Evolutionary conservation across 345 rosid species (phyloP).

Genomic region (Camelina neglecta): DNA sequence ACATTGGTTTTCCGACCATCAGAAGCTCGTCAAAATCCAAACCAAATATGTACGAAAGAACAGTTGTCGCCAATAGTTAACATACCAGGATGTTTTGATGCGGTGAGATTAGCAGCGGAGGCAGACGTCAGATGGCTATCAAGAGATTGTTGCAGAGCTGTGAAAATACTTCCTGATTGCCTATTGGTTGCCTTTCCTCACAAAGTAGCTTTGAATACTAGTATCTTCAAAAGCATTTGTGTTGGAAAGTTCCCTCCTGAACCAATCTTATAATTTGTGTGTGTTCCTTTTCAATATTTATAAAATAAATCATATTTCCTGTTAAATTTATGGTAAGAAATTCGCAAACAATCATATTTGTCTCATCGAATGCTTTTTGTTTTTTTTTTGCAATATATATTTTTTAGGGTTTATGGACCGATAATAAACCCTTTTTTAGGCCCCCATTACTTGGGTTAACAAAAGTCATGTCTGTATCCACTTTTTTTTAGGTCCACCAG

Average conservation of each 20-base stretch:
- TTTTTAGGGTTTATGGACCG: too few relatives aligned
- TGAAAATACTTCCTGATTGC: conserved; percentile 4
- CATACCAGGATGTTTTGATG: neutral
- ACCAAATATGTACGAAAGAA: neutral
- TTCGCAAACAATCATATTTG: neutral
- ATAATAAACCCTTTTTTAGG: too few relatives aligned
- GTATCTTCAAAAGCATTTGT: conserved; percentile 2
- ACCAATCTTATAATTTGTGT: neutral
- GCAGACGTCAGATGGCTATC: neutral
- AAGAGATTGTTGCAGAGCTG: conserved; percentile 6
- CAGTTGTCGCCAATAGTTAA: neutral
- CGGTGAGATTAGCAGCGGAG: neutral
- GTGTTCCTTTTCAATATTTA: neutral
- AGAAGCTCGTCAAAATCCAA: neutral
- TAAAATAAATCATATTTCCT: neutral
- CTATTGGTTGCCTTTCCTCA: neutral
- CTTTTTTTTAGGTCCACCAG: too few relatives aligned
- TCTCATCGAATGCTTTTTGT: neutral
- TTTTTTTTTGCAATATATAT: too few relatives aligned
- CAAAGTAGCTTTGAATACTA: neutral
- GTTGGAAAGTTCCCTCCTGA: neutral
- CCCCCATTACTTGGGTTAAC: too few relatives aligned
- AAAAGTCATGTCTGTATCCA: too few relatives aligned
- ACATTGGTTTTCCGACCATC: neutral
- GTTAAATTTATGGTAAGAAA: neutral